Percentiles rank a stretch among this genome's conserved stretches.
Evolutionary conservation across 2,329 filamentous ascomycete species (phyloP).

Genomic region (Didymella pinodella): DNA sequence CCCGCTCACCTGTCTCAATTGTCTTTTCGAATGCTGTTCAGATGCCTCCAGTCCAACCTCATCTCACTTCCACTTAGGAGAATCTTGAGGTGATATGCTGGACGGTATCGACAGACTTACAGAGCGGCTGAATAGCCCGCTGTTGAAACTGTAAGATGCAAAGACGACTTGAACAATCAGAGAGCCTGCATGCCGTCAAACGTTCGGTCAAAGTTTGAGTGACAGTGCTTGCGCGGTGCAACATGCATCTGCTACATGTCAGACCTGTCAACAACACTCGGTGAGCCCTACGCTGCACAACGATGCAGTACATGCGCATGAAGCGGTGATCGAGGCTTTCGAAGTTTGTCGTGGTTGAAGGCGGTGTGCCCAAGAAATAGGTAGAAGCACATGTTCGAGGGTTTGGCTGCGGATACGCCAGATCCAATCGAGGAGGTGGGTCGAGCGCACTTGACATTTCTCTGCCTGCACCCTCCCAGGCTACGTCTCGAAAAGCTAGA

Average conservation of each 20-base stretch:
- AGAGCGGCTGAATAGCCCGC: background rate
- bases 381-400: slow-evolving; percentile 8
- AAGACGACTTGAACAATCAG: background rate
- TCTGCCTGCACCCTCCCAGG: slow-evolving; percentile 18
- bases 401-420: slow-evolving; percentile 8
- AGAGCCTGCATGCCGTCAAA: slow-evolving; percentile 2
- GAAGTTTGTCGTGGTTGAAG: slow-evolving; percentile 13
- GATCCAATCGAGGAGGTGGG: slow-evolving; percentile 20
- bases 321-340: slow-evolving; percentile 5
- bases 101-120: background rate
- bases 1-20: background rate
- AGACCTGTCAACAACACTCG: slow-evolving; percentile 13
- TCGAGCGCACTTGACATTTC: slow-evolving; percentile 27
- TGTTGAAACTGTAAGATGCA: background rate
- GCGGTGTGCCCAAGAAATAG: slow-evolving; percentile 13
- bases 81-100: background rate
- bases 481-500: slow-evolving; percentile 19
- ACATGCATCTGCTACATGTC: slow-evolving; percentile 21
- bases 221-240: slow-evolving; percentile 25
- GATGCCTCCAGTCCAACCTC: background rate
- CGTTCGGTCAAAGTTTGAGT: slow-evolving; percentile 8
- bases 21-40: background rate
- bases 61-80: background rate
- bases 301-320: slow-evolving; percentile 8
- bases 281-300: slow-evolving; percentile 12